Percentiles rank a stretch among this genome's conserved stretches.
phyloP scores from a whole-genome alignment of 768 basidiomycete genomes.

The Tremella mesenterica region DNA sequence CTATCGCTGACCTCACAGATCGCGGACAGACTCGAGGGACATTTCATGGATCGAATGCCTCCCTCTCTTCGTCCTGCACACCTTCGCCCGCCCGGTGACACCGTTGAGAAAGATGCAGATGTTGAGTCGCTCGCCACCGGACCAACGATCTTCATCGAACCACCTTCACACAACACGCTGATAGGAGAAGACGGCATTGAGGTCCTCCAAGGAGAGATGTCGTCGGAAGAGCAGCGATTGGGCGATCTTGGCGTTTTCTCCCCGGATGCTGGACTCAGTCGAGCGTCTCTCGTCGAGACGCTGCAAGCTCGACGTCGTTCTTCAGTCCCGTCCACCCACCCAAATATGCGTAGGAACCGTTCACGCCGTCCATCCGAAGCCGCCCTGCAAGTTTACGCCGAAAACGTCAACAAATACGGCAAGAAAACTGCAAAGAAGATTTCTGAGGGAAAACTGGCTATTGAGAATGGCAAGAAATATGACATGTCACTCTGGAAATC shows the following conservation, averaged over 20 bases:
- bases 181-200: background rate
- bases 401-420: conserved; percentile 3
- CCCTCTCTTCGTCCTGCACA: conserved; percentile 7
- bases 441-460: conserved; percentile 12
- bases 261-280: background rate
- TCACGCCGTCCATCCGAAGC: background rate
- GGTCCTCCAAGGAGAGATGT: background rate
- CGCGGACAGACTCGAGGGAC: conserved; percentile 7
- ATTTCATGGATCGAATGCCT: conserved; percentile 12
- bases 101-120: background rate
- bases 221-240: background rate
- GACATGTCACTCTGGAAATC: conserved; percentile 28
- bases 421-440: conserved; percentile 26
- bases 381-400: background rate
- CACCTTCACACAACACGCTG: background rate
- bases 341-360: background rate
- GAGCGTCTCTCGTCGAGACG: background rate
- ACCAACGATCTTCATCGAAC: background rate
- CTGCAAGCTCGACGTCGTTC: background rate
- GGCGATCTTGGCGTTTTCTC: background rate
- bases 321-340: background rate
- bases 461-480: conserved; percentile 25
- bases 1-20: conserved; percentile 1
- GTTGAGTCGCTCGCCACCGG: too few relatives aligned
- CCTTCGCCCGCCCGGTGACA: background rate